A percentile compares a stretch with the other conserved stretches of the same genome.
phyloP scores from a whole-genome alignment of 345 rosid genomes.

The Geranium brycei region DNA sequence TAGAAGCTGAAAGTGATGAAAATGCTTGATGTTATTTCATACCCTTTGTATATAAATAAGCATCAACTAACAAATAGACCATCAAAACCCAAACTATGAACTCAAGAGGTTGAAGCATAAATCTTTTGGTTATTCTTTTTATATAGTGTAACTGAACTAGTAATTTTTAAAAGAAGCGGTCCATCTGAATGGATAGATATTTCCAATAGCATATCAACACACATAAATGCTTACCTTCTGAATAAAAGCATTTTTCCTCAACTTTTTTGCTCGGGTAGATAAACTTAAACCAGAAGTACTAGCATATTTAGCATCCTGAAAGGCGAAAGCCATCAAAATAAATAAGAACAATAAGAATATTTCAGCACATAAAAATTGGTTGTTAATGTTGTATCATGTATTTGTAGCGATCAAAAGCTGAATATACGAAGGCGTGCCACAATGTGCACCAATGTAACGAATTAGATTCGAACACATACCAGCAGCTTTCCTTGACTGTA shows the following conservation, averaged over 20 bases:
- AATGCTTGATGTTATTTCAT: slow-evolving; percentile 4
- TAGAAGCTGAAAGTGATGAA: slow-evolving; percentile 41
- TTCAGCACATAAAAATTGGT: background rate
- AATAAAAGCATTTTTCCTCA: slow-evolving; percentile 33
- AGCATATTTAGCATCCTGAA: slow-evolving; percentile 29
- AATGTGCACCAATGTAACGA: background rate
- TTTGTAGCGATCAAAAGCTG: background rate
- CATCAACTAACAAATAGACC: background rate
- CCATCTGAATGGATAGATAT: background rate
- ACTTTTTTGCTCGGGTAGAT: slow-evolving; percentile 21
- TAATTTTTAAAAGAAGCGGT: background rate
- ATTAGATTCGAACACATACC: slow-evolving; percentile 14
- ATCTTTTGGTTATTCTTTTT: too few species aligned
- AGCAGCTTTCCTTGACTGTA: slow-evolving; percentile 17
- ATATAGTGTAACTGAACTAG: background rate
- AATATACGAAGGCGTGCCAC: background rate
- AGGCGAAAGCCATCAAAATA: slow-evolving; percentile 3
- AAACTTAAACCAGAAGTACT: slow-evolving; percentile 17
- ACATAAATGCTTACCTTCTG: slow-evolving; percentile 35
- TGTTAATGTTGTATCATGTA: background rate
- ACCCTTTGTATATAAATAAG: background rate
- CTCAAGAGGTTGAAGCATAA: too few species aligned
- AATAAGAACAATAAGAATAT: background rate
- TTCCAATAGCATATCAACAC: background rate
- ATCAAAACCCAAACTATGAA: too few species aligned